phyloP scores from a whole-genome alignment of 1,139 yeast genomes.

The Taphrina confusa region DNA sequence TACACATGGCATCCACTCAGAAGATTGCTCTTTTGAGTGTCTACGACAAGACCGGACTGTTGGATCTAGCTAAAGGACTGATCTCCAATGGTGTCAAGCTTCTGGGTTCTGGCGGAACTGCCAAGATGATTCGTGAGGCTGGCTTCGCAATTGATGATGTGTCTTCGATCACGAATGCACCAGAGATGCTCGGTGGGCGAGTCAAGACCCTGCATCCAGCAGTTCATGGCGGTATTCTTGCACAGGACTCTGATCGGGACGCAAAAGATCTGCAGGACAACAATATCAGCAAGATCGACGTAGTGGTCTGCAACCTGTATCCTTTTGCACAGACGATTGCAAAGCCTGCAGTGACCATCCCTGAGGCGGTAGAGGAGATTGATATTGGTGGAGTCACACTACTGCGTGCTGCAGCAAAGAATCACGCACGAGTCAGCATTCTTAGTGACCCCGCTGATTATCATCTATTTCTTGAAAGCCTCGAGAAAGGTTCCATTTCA shows the following conservation, averaged over 20 bases:
- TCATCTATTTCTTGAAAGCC: slow-evolving; percentile 78
- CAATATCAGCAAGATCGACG: slow-evolving; percentile 92
- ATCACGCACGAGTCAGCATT: slow-evolving; percentile 93
- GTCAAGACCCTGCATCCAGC: slow-evolving; percentile 98
- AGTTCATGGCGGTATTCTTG: slow-evolving; percentile 83
- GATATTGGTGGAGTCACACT: slow-evolving; percentile 98
- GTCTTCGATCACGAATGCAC: slow-evolving; percentile 91
- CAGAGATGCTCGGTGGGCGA: slow-evolving; percentile 98
- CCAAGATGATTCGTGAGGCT: slow-evolving; percentile 89
- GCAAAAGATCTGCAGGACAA: slow-evolving; percentile 83
- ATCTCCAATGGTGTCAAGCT: slow-evolving; percentile 84
- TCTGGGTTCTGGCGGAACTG: slow-evolving; percentile 97
- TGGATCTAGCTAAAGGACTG: slow-evolving; percentile 94
- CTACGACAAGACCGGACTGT: slow-evolving; percentile 92
- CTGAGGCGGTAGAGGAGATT: slow-evolving; percentile 96
- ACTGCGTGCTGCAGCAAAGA: slow-evolving; percentile 97
- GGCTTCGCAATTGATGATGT: slow-evolving; percentile 98
- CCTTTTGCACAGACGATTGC: slow-evolving; percentile 98
- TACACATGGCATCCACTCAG: slow-evolving; percentile 14
- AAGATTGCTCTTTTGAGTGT: slow-evolving; percentile 80
- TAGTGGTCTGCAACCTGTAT: slow-evolving; percentile 93
- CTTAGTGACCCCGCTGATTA: slow-evolving; percentile 93
- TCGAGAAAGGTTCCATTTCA: slow-evolving; percentile 70
- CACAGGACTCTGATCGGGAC: slow-evolving; percentile 87
- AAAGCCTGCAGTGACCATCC: slow-evolving; percentile 90